These are phyloP conservation scores for Geopyxis carbonaria DNA, from an alignment of 495 filamentous ascomycete genomes.

Conservation along the genomic window DNA sequence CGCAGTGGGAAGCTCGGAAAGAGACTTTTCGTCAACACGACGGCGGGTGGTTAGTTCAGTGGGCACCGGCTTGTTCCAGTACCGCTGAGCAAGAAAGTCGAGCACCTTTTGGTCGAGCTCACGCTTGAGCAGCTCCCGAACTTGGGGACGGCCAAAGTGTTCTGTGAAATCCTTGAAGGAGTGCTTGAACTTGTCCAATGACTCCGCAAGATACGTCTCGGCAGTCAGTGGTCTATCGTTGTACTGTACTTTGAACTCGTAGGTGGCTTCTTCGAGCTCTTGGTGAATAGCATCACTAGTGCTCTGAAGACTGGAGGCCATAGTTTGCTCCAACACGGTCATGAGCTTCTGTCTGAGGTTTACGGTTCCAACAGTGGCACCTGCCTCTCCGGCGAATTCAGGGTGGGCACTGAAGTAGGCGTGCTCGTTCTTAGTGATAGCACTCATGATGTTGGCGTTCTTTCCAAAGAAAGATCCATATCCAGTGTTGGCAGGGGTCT, in stretches of 20 bases:
- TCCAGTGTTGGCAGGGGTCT: slow-evolving; percentile 47
- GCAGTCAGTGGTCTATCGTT: slow-evolving; percentile 90
- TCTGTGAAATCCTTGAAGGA: slow-evolving; percentile 87
- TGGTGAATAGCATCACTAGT: slow-evolving; percentile 85
- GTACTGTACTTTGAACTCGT: slow-evolving; percentile 99
- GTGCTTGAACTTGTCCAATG: slow-evolving; percentile 91
- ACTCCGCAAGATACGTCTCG: slow-evolving; percentile 89
- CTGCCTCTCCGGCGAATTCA: slow-evolving; percentile 47
- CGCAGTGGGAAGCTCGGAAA: slow-evolving; percentile 22
- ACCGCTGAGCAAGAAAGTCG: slow-evolving; percentile 82
- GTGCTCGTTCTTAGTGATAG: slow-evolving; percentile 76
- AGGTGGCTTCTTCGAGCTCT: slow-evolving; percentile 90
- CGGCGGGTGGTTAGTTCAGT: slow-evolving; percentile 41
- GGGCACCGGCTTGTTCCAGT: slow-evolving; percentile 94
- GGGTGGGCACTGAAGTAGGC: slow-evolving; percentile 76
- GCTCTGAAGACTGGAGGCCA: slow-evolving; percentile 73
- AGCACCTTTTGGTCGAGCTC: slow-evolving; percentile 90
- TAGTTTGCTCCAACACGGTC: slow-evolving; percentile 90
- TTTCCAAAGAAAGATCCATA: slow-evolving; percentile 74
- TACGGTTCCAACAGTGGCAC: slow-evolving; percentile 59
- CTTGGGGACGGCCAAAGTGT: slow-evolving; percentile 72
- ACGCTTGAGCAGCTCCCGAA: slow-evolving; percentile 73
- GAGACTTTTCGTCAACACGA: slow-evolving; percentile 16
- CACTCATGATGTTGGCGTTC: slow-evolving; percentile 58
- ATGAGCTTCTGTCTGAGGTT: slow-evolving; percentile 88